A percentile compares a stretch with the other conserved stretches of the same genome.
phyloP scores from a whole-genome alignment of 768 basidiomycete species.

The Dendrothele bispora region DNA sequence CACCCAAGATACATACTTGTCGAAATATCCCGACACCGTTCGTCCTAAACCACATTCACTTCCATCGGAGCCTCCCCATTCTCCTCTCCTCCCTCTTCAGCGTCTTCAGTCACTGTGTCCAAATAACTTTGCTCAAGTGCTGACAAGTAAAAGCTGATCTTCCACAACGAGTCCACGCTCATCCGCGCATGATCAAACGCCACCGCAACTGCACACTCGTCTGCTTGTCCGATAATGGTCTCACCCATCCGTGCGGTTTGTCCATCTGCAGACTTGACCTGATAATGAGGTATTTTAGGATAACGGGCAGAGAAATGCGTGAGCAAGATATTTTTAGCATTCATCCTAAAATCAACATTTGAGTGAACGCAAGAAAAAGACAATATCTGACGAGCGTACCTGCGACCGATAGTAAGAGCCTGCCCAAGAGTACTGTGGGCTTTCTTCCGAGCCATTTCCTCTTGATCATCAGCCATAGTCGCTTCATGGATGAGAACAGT shows the following conservation, averaged over 20 bases:
- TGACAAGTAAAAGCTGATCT: constrained; percentile 72
- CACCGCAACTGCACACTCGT: constrained; percentile 57
- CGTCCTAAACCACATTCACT: too few species aligned
- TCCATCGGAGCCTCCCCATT: too few species aligned
- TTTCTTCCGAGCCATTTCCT: constrained; percentile 68
- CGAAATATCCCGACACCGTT: too few species aligned
- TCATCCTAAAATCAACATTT: constrained; percentile 61
- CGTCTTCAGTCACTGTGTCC: constrained; percentile 54
- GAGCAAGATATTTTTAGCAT: constrained; percentile 79
- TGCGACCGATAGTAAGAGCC: constrained; percentile 74
- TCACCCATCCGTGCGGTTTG: constrained; percentile 12
- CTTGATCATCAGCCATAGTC: constrained; percentile 85
- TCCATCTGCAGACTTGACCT: constrained; percentile 18
- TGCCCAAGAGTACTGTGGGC: constrained; percentile 90
- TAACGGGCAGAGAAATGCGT: constrained; percentile 97
- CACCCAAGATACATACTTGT: too few species aligned
- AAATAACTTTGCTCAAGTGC: constrained; percentile 64
- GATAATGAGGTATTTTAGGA: constrained; percentile 75
- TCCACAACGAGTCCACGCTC: constrained; percentile 81
- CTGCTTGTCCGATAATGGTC: constrained; percentile 3
- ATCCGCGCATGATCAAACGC: constrained; percentile 83
- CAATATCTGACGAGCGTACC: too few species aligned
- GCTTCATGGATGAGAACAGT: constrained; percentile 94
- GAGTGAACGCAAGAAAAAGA: constrained; percentile 7
- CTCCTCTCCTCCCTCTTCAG: constrained; percentile 31